Evolutionary conservation across 768 basidiomycete species (phyloP).

Genomic region (Lentinula detonsa): DNA sequence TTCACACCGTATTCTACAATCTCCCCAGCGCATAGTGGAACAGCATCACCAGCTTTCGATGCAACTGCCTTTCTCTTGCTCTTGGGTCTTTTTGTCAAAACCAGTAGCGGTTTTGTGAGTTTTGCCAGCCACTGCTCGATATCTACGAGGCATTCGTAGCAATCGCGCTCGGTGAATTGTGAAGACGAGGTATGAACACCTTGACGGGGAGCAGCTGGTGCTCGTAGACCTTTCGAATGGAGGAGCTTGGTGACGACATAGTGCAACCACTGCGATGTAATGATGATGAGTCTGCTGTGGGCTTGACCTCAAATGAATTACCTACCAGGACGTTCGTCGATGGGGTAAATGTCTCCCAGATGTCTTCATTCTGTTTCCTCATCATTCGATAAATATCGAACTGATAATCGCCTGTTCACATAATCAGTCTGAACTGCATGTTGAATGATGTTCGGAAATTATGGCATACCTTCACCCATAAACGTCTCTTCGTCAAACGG

Average conservation of each 20-base stretch:
- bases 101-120: constrained; percentile 32
- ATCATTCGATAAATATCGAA: constrained; percentile 94
- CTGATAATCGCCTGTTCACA: constrained; percentile 72
- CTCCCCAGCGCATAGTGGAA: constrained; percentile 48
- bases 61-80: constrained; percentile 19
- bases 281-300: not conserved
- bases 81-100: constrained; percentile 26
- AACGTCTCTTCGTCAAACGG: constrained; percentile 87
- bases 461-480: constrained; percentile 82
- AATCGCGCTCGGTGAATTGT: constrained; percentile 57
- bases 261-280: constrained; percentile 73
- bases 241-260: constrained; percentile 76
- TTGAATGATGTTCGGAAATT: not conserved
- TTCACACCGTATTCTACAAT: constrained; percentile 55
- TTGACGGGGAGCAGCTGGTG: constrained; percentile 40
- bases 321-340: constrained; percentile 86
- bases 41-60: constrained; percentile 14
- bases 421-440: not conserved
- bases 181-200: constrained; percentile 8
- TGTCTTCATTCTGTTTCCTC: constrained; percentile 48
- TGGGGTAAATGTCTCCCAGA: constrained; percentile 77
- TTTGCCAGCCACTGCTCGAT: constrained; percentile 53
- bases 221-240: constrained; percentile 58
- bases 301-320: not conserved
- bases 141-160: constrained; percentile 64